phyloP scores from a whole-genome alignment of 306 rosid genomes.

The Quillaja saponaria region DNA sequence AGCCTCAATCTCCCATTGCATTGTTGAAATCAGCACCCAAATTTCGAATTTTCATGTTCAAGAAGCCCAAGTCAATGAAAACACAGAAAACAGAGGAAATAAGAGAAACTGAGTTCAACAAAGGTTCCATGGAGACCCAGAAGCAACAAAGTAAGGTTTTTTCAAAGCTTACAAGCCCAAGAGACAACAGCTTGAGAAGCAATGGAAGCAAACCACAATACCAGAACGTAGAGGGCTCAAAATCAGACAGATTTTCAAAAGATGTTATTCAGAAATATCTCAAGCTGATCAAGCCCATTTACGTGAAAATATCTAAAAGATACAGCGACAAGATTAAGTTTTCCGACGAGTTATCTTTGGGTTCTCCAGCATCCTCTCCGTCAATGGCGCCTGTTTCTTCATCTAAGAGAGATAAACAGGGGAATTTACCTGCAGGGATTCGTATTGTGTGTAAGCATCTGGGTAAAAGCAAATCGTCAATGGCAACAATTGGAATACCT shows the following conservation, averaged over 20 bases:
- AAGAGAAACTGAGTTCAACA: conserved; percentile 21
- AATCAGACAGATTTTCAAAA: conserved; percentile 56
- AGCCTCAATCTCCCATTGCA: conserved; percentile 88
- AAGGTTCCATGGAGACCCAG: conserved; percentile 6
- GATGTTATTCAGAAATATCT: conserved; percentile 64
- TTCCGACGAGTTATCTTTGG: conserved; percentile 3
- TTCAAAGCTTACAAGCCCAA: conserved; percentile 43
- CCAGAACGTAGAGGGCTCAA: conserved; percentile 32
- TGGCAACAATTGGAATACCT: conserved; percentile 34
- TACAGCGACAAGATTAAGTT: conserved; percentile 33
- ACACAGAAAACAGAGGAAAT: conserved; percentile 21
- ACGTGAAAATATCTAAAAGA: conserved; percentile 53
- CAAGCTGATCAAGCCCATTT: conserved; percentile 67
- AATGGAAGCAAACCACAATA: conserved; percentile 24
- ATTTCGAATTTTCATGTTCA: conserved; percentile 60
- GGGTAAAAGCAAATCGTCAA: conserved; percentile 73
- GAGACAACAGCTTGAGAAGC: conserved; percentile 52
- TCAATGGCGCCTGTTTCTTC: conserved; percentile 34
- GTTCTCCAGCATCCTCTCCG: conserved; percentile 40
- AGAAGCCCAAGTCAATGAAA: conserved; percentile 42
- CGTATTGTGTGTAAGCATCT: conserved; percentile 60
- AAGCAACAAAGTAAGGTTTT: conserved; percentile 25
- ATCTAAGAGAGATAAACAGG: conserved; percentile 50
- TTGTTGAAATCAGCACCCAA: conserved; percentile 78
- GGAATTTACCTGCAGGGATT: conserved; percentile 49